These are phyloP conservation scores for Globisporangium yorkense DNA, from an alignment of 352 stramenopile species.

Conservation along the genomic window DNA sequence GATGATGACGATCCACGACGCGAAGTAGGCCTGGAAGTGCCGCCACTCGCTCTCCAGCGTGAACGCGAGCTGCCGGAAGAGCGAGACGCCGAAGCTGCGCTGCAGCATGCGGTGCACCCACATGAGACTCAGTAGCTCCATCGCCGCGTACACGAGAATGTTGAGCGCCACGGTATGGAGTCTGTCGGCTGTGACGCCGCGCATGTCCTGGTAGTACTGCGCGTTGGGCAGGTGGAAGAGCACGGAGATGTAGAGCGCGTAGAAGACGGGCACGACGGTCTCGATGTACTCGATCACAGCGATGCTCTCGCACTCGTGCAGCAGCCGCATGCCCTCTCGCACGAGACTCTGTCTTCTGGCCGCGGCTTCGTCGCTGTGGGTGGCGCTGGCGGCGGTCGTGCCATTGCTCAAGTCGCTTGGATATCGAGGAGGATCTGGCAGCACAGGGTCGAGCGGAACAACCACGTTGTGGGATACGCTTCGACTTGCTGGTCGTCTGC, in stretches of 20 bases:
- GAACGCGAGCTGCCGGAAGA: conserved; percentile 25
- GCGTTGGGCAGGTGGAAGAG: conserved; percentile 1
- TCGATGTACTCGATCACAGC: conserved; percentile 1
- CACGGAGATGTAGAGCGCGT: not conserved
- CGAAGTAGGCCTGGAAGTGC: conserved; percentile 25
- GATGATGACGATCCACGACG: conserved; percentile 20
- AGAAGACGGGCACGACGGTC: not conserved
- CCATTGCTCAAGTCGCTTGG: no score
- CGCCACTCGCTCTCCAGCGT: conserved; percentile 24
- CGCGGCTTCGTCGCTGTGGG: no score
- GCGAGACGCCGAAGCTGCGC: conserved; percentile 17
- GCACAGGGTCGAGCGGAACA: not conserved
- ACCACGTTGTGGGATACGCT: not conserved
- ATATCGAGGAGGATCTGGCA: not conserved
- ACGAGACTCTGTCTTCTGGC: not conserved
- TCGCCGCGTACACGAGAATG: conserved; percentile 14
- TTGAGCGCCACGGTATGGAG: conserved; percentile 3
- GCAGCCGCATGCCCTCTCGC: not conserved
- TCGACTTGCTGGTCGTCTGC: not conserved
- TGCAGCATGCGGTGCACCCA: conserved; percentile 13
- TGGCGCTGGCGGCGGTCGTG: not conserved
- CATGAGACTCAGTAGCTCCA: conserved; percentile 24
- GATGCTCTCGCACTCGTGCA: not conserved
- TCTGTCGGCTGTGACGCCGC: not conserved
- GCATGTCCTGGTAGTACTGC: conserved; percentile 2